Conservation (phyloP, 495 filamentous ascomycete species). For the Penicillium turbatum region DNA sequence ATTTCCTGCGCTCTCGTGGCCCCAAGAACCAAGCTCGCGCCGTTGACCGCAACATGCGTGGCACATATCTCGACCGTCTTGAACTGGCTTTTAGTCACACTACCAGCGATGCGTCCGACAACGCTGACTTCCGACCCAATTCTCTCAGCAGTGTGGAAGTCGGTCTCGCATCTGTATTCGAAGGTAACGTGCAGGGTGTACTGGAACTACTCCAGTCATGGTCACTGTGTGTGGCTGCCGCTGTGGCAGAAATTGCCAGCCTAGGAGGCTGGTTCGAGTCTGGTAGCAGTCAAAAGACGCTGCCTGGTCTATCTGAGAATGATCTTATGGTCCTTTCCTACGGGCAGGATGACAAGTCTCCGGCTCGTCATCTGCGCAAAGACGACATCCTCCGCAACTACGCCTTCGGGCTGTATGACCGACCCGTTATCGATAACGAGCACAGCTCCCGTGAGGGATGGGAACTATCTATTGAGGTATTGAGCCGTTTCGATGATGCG, state of each 20-base stretch:
- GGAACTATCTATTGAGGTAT: constrained; percentile 76
- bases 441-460: constrained; percentile 61
- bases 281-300: constrained; percentile 19
- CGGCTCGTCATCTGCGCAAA: constrained; percentile 37
- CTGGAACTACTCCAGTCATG: constrained; percentile 68
- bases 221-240: constrained; percentile 70
- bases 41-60: constrained; percentile 42
- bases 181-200: constrained; percentile 68
- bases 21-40: constrained; percentile 18
- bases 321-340: constrained; percentile 62
- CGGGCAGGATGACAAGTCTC: constrained; percentile 29
- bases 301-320: constrained; percentile 48
- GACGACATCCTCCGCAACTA: constrained; percentile 74
- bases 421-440: constrained; percentile 38
- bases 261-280: constrained; percentile 67
- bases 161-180: constrained; percentile 71
- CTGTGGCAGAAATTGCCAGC: constrained; percentile 73
- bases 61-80: constrained; percentile 53
- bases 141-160: constrained; percentile 68
- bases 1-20: constrained; percentile 28
- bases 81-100: constrained; percentile 48
- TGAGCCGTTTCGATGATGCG: constrained; percentile 67
- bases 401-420: constrained; percentile 50
- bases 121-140: constrained; percentile 61
- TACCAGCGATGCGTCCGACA: constrained; percentile 41